phyloP scores from a whole-genome alignment of 1,139 yeast genomes.

The Kurtzmaniella quercitrusa region DNA sequence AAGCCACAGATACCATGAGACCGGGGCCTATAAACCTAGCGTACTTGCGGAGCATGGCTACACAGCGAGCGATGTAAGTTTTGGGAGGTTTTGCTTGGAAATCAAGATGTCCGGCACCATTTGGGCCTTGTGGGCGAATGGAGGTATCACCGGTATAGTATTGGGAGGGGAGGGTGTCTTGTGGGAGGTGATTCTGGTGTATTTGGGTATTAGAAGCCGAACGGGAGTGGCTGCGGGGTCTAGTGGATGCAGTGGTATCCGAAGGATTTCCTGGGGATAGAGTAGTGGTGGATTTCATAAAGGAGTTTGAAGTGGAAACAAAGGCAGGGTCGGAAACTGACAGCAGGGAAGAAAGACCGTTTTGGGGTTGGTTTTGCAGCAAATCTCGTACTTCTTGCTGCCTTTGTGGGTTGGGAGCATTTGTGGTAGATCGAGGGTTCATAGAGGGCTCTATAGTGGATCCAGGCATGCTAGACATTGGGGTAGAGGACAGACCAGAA shows the following conservation, averaged over 20 bases:
- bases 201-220: background rate
- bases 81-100: background rate
- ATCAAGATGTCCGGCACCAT: background rate
- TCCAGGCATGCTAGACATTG: too few species aligned
- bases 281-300: too few species aligned
- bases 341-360: too few species aligned
- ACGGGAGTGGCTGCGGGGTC: background rate
- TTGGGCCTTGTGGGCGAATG: background rate
- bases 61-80: background rate
- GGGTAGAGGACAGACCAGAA: too few species aligned
- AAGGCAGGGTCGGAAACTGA: too few species aligned
- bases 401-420: too few species aligned
- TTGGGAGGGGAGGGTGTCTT: background rate
- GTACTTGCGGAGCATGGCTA: conserved; percentile 41
- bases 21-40: conserved; percentile 84
- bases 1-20: conserved; percentile 70
- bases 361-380: too few species aligned
- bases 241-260: background rate
- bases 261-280: background rate
- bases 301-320: too few species aligned
- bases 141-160: background rate
- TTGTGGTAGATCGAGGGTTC: too few species aligned
- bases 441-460: too few species aligned
- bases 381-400: too few species aligned
- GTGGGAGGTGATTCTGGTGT: background rate